A percentile compares a stretch with the other conserved stretches of the same genome.
phyloP scores from a whole-genome alignment of 331 rosid genomes.

The Prunus yedoensis region DNA sequence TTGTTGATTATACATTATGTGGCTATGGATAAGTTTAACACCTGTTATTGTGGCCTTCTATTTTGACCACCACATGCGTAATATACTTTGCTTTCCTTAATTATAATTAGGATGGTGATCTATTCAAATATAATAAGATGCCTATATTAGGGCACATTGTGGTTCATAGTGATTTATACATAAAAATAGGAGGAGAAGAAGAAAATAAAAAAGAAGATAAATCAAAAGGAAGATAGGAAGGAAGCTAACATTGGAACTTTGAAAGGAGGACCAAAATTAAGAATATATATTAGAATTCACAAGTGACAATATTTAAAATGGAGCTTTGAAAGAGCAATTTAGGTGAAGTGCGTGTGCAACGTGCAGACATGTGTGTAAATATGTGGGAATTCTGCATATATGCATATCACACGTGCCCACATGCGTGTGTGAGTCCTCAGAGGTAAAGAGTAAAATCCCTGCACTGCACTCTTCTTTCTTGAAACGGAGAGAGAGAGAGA shows the following conservation, averaged over 20 bases:
- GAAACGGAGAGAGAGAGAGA: constrained; percentile 27
- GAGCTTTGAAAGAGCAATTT: constrained; percentile 20
- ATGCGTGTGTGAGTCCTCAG: constrained; percentile 52
- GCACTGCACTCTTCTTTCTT: constrained; percentile 19
- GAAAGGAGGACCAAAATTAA: constrained; percentile 27
- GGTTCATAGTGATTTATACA: not conserved
- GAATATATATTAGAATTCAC: not conserved
- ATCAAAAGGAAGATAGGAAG: not conserved
- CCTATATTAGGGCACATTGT: constrained; percentile 12
- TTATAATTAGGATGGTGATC: not conserved
- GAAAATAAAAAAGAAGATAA: too few species aligned
- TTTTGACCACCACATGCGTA: constrained; percentile 43
- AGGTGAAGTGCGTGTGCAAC: constrained; percentile 82
- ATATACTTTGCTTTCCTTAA: not conserved
- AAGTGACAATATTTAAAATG: constrained; percentile 22
- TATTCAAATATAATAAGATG: not conserved
- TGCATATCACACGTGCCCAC: constrained; percentile 89
- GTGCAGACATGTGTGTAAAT: constrained; percentile 95
- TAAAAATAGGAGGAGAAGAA: not conserved
- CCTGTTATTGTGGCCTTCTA: not conserved
- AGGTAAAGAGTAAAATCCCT: constrained; percentile 14
- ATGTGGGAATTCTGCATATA: constrained; percentile 71
- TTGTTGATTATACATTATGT: not conserved
- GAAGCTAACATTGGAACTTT: constrained; percentile 21
- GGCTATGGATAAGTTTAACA: constrained; percentile 10